phyloP scores from a whole-genome alignment of 768 basidiomycete species.

The Clitopilus hobsonii region DNA sequence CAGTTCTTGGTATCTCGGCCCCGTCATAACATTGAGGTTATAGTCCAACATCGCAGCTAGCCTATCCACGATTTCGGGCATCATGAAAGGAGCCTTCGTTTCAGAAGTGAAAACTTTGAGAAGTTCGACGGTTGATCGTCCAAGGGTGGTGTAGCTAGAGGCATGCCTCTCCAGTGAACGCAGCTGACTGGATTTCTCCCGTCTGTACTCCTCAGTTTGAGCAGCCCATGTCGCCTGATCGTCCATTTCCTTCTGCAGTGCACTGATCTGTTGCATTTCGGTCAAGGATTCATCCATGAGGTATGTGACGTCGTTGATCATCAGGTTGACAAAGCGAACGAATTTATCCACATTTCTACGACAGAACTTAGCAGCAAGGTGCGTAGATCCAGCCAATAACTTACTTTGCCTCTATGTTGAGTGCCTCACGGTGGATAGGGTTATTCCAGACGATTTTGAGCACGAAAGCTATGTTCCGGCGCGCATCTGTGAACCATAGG shows the following conservation, averaged over 20 bases:
- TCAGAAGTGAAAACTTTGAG: slow-evolving; percentile 91
- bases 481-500: slow-evolving; percentile 35
- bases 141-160: slow-evolving; percentile 81
- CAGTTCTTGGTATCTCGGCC: slow-evolving; percentile 84
- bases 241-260: slow-evolving; percentile 82
- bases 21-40: slow-evolving; percentile 85
- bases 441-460: slow-evolving; percentile 92
- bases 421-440: slow-evolving; percentile 79
- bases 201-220: slow-evolving; percentile 63
- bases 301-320: slow-evolving; percentile 99
- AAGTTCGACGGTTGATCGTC: slow-evolving; percentile 84
- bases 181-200: slow-evolving; percentile 77
- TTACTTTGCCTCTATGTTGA: slow-evolving; percentile 75
- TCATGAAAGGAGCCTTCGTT: slow-evolving; percentile 89
- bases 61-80: slow-evolving; percentile 92
- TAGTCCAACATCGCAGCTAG: slow-evolving; percentile 96
- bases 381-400: slow-evolving; percentile 4
- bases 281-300: slow-evolving; percentile 94
- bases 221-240: slow-evolving; percentile 67
- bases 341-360: slow-evolving; percentile 86
- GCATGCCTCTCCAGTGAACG: slow-evolving; percentile 82
- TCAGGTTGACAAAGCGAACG: slow-evolving; percentile 91
- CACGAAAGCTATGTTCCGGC: slow-evolving; percentile 84
- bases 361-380: slow-evolving; percentile 1
- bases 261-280: slow-evolving; percentile 84